Conservation (phyloP, 2,329 filamentous ascomycete species). For the Microdochium bolleyi region DNA sequence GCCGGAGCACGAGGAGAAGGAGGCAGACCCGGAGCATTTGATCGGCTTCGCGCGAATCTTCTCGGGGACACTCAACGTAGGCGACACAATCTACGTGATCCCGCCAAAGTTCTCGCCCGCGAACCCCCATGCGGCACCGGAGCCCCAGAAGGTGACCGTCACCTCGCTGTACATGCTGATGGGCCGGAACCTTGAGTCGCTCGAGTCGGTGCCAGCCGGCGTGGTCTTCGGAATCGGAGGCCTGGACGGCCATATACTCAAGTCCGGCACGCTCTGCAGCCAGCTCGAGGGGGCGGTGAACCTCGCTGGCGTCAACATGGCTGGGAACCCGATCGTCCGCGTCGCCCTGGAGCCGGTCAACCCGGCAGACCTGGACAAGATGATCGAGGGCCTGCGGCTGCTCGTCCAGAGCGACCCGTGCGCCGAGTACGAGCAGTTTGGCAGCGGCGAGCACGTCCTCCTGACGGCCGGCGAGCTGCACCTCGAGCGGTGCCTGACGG, state of each 20-base stretch:
- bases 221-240: constrained; percentile 94
- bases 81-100: constrained; percentile 84
- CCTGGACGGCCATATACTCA: constrained; percentile 86
- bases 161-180: constrained; percentile 91
- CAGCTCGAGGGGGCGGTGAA: constrained; percentile 82
- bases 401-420: constrained; percentile 94
- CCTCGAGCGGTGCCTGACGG: constrained; percentile 86
- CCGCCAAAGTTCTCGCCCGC: constrained; percentile 89
- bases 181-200: constrained; percentile 78
- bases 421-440: constrained; percentile 88
- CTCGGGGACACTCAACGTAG: constrained; percentile 81
- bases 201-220: constrained; percentile 81
- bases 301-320: constrained; percentile 73
- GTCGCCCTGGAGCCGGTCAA: constrained; percentile 92
- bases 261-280: constrained; percentile 89
- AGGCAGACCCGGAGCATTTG: constrained; percentile 73
- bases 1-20: constrained; percentile 42
- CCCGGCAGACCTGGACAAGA: constrained; percentile 84
- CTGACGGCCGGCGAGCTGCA: constrained; percentile 91
- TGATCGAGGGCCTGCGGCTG: constrained; percentile 81
- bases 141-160: constrained; percentile 75
- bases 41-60: constrained; percentile 94
- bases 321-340: constrained; percentile 84
- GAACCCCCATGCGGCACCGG: constrained; percentile 60
- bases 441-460: constrained; percentile 90